phyloP scores from a whole-genome alignment of 2,329 filamentous ascomycete genomes.

The Saccharata proteae region DNA sequence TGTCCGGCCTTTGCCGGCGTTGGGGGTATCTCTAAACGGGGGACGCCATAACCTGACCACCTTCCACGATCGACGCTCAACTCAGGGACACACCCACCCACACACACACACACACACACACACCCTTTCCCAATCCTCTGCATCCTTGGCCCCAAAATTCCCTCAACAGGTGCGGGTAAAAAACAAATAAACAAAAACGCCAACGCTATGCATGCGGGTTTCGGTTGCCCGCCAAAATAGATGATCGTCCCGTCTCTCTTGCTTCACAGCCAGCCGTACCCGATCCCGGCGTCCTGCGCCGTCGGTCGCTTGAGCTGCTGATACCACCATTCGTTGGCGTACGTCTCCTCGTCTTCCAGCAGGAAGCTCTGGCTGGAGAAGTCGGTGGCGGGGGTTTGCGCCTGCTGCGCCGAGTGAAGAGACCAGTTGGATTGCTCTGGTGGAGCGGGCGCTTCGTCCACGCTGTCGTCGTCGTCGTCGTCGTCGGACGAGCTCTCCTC shows the following conservation, averaged over 20 bases:
- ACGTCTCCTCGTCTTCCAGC: constrained; percentile 25
- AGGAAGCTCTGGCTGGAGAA: constrained; percentile 30
- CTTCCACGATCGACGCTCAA: too few relatives aligned
- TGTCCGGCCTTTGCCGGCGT: too few relatives aligned
- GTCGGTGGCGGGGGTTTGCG: constrained; percentile 17
- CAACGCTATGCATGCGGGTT: constrained; percentile 17
- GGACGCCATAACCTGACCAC: too few relatives aligned
- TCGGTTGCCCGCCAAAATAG: background rate
- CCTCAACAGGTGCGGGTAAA: constrained; percentile 2
- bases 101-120: background rate
- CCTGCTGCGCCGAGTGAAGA: constrained; percentile 15
- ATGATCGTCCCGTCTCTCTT: background rate
- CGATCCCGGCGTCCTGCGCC: constrained; percentile 25
- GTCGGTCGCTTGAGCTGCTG: constrained; percentile 23
- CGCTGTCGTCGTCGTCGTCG: constrained; percentile 35
- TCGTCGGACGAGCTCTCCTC: constrained; percentile 32
- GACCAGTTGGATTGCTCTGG: constrained; percentile 11
- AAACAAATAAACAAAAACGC: constrained; percentile 14
- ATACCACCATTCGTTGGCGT: constrained; percentile 29
- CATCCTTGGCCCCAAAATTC: constrained; percentile 1
- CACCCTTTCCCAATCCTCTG: constrained; percentile 3
- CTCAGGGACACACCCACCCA: background rate
- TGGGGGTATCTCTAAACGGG: too few relatives aligned
- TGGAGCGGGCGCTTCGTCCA: constrained; percentile 28
- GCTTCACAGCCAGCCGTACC: constrained; percentile 27